Conservation (phyloP, 2,329 filamentous ascomycete species). For the Diaporthe vaccinii region DNA sequence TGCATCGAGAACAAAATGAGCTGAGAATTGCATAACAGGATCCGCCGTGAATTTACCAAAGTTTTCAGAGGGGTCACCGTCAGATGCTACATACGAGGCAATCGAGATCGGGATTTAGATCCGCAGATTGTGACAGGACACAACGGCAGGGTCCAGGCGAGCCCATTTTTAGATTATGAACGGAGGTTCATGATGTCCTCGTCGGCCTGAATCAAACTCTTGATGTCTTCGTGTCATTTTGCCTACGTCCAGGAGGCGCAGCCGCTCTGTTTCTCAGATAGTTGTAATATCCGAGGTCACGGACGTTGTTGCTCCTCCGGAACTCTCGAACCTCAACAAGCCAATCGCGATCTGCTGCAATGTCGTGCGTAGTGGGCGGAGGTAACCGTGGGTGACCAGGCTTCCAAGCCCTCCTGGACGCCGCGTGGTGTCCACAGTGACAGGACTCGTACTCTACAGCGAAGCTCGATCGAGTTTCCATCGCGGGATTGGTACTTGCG, state of each 20-base stretch:
- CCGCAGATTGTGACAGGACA: slow-evolving; percentile 39
- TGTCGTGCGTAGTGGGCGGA: slow-evolving; percentile 15
- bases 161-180: neutral
- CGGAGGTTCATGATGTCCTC: neutral
- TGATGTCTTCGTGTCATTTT: neutral
- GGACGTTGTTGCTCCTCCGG: slow-evolving; percentile 7
- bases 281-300: slow-evolving; percentile 19
- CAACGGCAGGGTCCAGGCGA: slow-evolving; percentile 18
- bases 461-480: neutral
- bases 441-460: neutral
- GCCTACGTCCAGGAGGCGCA: slow-evolving; percentile 7
- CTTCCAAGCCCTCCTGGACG: neutral
- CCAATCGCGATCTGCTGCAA: slow-evolving; percentile 19
- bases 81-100: slow-evolving; percentile 24
- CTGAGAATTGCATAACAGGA: slow-evolving; percentile 35
- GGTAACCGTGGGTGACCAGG: slow-evolving; percentile 12
- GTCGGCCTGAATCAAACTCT: neutral
- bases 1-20: slow-evolving; percentile 19
- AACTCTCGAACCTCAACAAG: slow-evolving; percentile 1
- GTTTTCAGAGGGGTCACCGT: slow-evolving; percentile 29
- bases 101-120: slow-evolving; percentile 41
- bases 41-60: slow-evolving; percentile 13
- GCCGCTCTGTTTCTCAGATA: neutral
- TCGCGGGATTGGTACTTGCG: neutral
- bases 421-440: neutral